Conservation (phyloP, 2,329 filamentous ascomycete species). For the Berkeleyomyces rouxiae region DNA sequence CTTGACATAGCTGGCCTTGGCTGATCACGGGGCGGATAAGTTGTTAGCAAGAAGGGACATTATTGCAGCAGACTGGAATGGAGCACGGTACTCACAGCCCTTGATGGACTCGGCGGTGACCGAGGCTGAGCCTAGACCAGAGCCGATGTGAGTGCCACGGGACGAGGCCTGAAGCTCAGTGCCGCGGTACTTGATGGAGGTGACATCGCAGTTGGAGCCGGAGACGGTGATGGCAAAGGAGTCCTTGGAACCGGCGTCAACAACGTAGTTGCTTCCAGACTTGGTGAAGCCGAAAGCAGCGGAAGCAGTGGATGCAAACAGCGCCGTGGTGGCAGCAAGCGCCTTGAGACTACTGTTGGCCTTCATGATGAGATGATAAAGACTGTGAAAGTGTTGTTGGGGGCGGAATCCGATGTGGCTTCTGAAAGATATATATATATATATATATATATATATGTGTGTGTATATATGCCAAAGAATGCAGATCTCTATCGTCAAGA, state of each 20-base stretch:
- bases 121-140: constrained; percentile 40
- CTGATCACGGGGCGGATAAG: constrained; percentile 11
- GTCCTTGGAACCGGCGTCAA: constrained; percentile 33
- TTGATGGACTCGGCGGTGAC: constrained; percentile 31
- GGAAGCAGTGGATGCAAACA: constrained; percentile 19
- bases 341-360: constrained; percentile 1
- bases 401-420: background rate
- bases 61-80: background rate
- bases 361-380: constrained; percentile 5
- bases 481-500: background rate
- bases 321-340: background rate
- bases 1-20: constrained; percentile 34
- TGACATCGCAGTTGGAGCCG: constrained; percentile 43
- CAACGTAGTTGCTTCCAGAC: constrained; percentile 25
- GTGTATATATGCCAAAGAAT: background rate
- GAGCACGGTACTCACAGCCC: constrained; percentile 5
- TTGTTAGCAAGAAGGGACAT: background rate
- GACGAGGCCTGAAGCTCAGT: constrained; percentile 39
- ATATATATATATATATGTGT: background rate
- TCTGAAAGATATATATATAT: background rate
- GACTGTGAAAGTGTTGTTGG: background rate
- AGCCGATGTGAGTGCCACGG: constrained; percentile 38
- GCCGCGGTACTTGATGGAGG: constrained; percentile 42
- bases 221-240: constrained; percentile 34
- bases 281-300: constrained; percentile 28